Base-by-base conservation (phyloP, 495 filamentous ascomycete genomes). In the Talaromyces nanjingensis region DNA sequence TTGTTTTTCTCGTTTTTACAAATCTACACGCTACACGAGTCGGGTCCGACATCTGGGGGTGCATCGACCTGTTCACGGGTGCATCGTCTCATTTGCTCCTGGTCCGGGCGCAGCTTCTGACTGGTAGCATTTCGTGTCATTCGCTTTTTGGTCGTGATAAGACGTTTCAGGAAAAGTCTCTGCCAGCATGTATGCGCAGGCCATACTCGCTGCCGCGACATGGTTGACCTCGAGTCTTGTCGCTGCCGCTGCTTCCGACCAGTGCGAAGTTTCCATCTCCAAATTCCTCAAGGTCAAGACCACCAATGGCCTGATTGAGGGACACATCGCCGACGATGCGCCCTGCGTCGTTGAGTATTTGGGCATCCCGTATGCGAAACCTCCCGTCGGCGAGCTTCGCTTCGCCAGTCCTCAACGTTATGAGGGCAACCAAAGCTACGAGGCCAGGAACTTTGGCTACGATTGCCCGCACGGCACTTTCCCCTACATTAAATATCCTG, bases 291-390 rank as follows among this genome's bases (percentile, higher is more conserved):
- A 34, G 25, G 31, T 59, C 27, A 9, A 37, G 29, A 59, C 29
- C 56, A 59, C 56, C 20, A 39, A 20, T 65, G 81, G 79, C 18
- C 31, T 68, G 2, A 73, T 85, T 39, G 66, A 67, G 8, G 83
- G 83, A 7, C 82, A 84, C 65, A 56, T 71, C 14, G 76, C 79
- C 1, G 62, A 66, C 18, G 71, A 74, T 39, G 67, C 66, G 2
- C 66, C 71, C 16, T 67, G 69, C 22, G 80, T 83, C 12, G 66
- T 70, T 8, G 80, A 84, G 68, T 84, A 76, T 65, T 69, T 84
- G 22, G 82, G 81, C 9, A 77, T 84, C 61, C 78, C 73, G 0
- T 83, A 75, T 65, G 81, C 78, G 3, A 59, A 74, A 57, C 72
- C 82, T 6, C 79, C 82, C 5, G 71, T 77, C 6, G 79, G 76